These are phyloP conservation scores for Stachybotrys echinatus DNA, from an alignment of 2,329 filamentous ascomycete genomes.

Conservation along the genomic window DNA sequence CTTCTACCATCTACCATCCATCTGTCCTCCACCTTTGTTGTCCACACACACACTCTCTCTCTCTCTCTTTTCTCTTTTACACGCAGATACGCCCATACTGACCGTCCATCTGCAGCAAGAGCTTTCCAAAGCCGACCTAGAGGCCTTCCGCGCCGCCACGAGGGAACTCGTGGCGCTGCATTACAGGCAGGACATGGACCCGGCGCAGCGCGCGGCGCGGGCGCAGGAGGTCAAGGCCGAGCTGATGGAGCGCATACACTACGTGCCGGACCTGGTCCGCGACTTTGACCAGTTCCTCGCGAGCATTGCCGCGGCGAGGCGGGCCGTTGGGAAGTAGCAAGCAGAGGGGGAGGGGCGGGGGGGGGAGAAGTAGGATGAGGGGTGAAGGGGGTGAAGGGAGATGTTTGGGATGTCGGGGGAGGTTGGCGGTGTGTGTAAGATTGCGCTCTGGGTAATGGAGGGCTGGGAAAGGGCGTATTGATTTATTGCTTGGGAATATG, in stretches of 20 bases:
- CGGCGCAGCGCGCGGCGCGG: background rate
- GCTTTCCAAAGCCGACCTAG: background rate
- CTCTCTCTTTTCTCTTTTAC: too few species aligned
- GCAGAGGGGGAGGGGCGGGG: background rate
- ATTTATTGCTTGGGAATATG: too few species aligned
- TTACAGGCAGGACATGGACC: background rate
- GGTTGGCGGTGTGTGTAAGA: too few species aligned
- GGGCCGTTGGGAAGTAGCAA: conserved; percentile 1
- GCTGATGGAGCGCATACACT: conserved; percentile 14
- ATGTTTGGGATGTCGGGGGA: too few species aligned
- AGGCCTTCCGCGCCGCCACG: background rate
- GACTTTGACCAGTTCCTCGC: conserved; percentile 20
- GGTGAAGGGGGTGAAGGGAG: too few species aligned
- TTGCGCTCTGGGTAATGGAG: too few species aligned
- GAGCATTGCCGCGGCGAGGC: conserved; percentile 8
- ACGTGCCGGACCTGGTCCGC: conserved; percentile 18
- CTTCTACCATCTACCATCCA: background rate
- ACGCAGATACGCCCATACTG: background rate
- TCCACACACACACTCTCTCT: too few species aligned
- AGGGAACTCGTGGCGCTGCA: background rate
- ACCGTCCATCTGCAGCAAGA: background rate
- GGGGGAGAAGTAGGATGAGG: background rate
- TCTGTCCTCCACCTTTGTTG: too few species aligned
- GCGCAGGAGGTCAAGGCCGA: background rate
- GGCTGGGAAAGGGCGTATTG: too few species aligned